Evolutionary conservation across 345 rosid species (phyloP).

Genomic region (Corymbia maculata): DNA sequence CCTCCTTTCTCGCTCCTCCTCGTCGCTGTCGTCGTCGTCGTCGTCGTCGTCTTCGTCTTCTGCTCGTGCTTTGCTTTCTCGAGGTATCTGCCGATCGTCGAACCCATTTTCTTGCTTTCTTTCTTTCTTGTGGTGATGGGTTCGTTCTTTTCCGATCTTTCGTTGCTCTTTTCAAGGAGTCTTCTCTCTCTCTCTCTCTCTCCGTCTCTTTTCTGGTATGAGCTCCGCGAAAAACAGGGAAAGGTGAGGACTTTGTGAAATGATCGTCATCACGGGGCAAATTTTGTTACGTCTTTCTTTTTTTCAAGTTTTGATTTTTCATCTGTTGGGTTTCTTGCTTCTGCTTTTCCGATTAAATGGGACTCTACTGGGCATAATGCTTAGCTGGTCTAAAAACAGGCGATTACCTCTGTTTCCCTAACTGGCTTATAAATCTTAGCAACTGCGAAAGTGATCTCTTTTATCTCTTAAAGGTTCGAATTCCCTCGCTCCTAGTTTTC

Average conservation of each 20-base stretch:
- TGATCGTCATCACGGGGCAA: not conserved
- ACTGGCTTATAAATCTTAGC: not conserved
- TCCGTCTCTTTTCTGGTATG: not conserved
- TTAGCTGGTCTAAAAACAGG: not conserved
- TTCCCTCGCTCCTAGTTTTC: not conserved
- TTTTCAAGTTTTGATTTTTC: not conserved
- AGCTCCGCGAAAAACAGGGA: not conserved
- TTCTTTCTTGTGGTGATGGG: not conserved
- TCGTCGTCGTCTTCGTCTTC: conserved; percentile 12
- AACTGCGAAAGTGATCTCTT: not conserved
- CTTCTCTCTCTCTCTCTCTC: not conserved
- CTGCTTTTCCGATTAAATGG: not conserved
- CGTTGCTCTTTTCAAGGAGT: not conserved
- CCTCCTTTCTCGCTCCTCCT: conserved; percentile 44
- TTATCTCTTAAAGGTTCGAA: not conserved
- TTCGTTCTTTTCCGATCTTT: not conserved
- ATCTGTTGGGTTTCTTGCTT: not conserved
- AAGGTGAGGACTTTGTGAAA: not conserved
- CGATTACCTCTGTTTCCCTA: not conserved
- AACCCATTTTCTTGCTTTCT: not conserved
- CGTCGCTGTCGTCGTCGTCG: not conserved
- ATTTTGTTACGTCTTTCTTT: not conserved
- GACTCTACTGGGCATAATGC: not conserved
- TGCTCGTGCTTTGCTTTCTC: conserved; percentile 2
- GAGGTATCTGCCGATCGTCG: conserved; percentile 11